Evolutionary conservation across 805 yeast species (phyloP), one percentile per base, ranked within the genome.

Genomic region (Saturnispora zaruensis): DNA sequence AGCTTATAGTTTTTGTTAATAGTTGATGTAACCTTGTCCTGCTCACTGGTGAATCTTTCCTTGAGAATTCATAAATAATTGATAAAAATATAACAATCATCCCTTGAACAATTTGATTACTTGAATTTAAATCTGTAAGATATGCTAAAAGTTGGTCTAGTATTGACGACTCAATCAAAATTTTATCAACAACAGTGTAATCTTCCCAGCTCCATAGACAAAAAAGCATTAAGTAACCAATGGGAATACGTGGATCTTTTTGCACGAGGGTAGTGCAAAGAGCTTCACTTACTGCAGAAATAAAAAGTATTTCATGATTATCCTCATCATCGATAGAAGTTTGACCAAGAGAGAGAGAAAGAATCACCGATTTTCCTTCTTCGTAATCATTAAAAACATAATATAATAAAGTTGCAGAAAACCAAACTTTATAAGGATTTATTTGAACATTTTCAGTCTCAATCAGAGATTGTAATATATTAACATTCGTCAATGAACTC

Each of bases 381-480:
- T 72, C 72, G 52, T 66, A 69, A 36, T 76, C 83, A 49, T 77
- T 78, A 53, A 89, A 75, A 2, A 89, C 62, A 49, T 76, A 77
- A 41, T 84, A 70, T 21, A 91, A 62, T 4, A 87, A 69, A 4
- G 81, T 75, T 2, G 85, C 70, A 0, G 96, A 79, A 66, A 91
- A 90, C 93, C 96, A 93, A 1, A 80, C 66, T 58, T 81, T 79
- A 62, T 89, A 93, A 0, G 99, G 97, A 56, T 93, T 91, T 32
- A 90, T 66, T 48, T 81, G 78, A 44, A 74, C 63, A 20, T 80
- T 84, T 55, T 90, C 91, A 58, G 85, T 87, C 55, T 85, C 91
- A 56, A 88, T 74, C 6, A 93, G 65, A 0, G 84, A 76, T 24
- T 79, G 70, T 51, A 93, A 81, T 1, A 93, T 66, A 61, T 88